Percentiles rank a stretch among this genome's conserved stretches.
phyloP scores from a whole-genome alignment of 1,284 basidiomycete genomes.

The Leccinum solheimii region DNA sequence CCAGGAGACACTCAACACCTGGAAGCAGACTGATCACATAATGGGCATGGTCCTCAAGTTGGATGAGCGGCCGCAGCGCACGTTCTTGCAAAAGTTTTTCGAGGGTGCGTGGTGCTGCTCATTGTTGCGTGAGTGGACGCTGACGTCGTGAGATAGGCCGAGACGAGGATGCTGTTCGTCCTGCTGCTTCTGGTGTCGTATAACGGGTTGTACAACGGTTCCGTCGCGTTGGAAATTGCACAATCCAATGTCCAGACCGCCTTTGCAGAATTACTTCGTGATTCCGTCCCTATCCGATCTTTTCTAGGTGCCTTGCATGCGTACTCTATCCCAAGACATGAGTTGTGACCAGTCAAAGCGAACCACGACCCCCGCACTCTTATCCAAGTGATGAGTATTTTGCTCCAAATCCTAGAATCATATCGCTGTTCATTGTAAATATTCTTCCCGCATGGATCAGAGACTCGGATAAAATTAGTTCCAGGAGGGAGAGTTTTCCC shows the following conservation, averaged over 20 bases:
- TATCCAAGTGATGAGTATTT: constrained; percentile 58
- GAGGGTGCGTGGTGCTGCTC: constrained; percentile 55
- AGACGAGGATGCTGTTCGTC: constrained; percentile 54
- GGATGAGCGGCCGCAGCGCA: constrained; percentile 52
- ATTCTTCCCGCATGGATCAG: background rate
- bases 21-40: constrained; percentile 85
- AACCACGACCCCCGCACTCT: background rate
- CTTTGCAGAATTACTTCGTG: background rate
- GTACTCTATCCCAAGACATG: background rate
- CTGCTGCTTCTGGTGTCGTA: constrained; percentile 50
- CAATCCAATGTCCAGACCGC: constrained; percentile 12
- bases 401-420: constrained; percentile 26
- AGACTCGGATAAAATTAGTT: background rate
- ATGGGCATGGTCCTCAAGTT: constrained; percentile 62
- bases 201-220: constrained; percentile 11
- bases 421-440: background rate
- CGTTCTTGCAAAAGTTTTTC: constrained; percentile 85
- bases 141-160: constrained; percentile 40
- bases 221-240: background rate
- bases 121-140: background rate
- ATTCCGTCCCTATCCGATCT: background rate
- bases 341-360: background rate
- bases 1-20: constrained; percentile 94
- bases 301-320: background rate
- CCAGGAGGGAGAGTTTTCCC: background rate